Base-by-base conservation (phyloP, 441 rosid species). In the Jatropha podagrica region DNA sequence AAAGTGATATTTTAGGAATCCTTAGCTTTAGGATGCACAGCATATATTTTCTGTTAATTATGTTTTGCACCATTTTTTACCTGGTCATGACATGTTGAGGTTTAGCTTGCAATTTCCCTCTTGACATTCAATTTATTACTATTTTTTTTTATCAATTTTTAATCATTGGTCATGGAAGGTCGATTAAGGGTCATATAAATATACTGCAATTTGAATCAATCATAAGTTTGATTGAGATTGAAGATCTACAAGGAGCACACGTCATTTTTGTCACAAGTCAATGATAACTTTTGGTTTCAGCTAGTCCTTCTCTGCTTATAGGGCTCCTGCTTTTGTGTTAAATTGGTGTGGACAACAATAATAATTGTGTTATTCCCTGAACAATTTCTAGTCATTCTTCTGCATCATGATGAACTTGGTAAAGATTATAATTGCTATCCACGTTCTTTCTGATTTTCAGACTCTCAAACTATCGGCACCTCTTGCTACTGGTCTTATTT, bases 401-500 rank as follows among this genome's bases (percentile, higher is more conserved):
- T 72, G 46, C 40, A 60, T 32, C 26, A 9, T 27, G 62, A 15
- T 59, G 44, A 60, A 42, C 20, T 60, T 77, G 14, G 48, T 80
- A 37, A 58, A 67, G 49, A 59, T 66, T 23, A 4, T 66, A 23
- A 49, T 65, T 72, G 65, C 52, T 83, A 72, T 81, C 78, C 67
- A 48, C 55, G 56, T 56, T 70, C 48, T 40, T 60, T 70, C n/a
- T 79, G 72, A 68, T 67, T 82, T 77, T 71, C 86, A 95, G 98
- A 73, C 83, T 69, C 85, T 95, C 51, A 93, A 93, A 84, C 88
- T 95, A 63, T 93, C 98, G 8, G 98, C 98, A 63, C 97, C 97
- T 64, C 99, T 95, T 77, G 99, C 98, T 4, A 92, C 99, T 76
- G 98, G 99, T 74, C 93, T 93, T 79, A 95, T 95, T 78, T 76